Evolutionary conservation across 2,329 filamentous ascomycete genomes (phyloP).

Genomic region (Fusarium lyarnte): DNA sequence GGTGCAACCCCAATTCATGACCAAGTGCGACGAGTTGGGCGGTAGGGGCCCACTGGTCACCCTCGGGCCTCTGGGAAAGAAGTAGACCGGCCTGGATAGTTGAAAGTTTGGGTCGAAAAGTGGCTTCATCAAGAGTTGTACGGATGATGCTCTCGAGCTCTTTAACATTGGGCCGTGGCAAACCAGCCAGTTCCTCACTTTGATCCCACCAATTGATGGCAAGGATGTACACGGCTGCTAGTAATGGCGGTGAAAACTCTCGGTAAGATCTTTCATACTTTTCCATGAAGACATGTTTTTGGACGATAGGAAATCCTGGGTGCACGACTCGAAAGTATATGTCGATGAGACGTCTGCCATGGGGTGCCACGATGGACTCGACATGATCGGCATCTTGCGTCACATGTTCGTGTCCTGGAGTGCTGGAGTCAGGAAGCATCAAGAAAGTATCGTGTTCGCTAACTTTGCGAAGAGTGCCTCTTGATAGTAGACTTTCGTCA

Average conservation of each 20-base stretch:
- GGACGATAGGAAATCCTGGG: slow-evolving; percentile 82
- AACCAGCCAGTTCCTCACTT: slow-evolving; percentile 70
- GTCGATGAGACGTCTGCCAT: slow-evolving; percentile 80
- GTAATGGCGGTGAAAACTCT: slow-evolving; percentile 78
- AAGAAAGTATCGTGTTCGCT: slow-evolving; percentile 82
- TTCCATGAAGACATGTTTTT: slow-evolving; percentile 82
- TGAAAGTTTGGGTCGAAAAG: slow-evolving; percentile 83
- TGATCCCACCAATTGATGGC: slow-evolving; percentile 90
- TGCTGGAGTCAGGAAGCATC: slow-evolving; percentile 78
- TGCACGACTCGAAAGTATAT: slow-evolving; percentile 85
- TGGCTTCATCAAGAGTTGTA: slow-evolving; percentile 76
- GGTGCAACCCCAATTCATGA: slow-evolving; percentile 88
- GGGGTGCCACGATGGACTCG: slow-evolving; percentile 77
- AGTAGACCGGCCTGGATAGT: slow-evolving; percentile 81
- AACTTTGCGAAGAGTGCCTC: slow-evolving; percentile 77
- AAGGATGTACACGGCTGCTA: slow-evolving; percentile 85
- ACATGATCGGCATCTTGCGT: slow-evolving; percentile 75
- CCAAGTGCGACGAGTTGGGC: slow-evolving; percentile 87
- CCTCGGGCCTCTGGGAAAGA: slow-evolving; percentile 77
- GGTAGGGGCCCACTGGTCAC: slow-evolving; percentile 84
- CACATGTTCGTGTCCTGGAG: slow-evolving; percentile 76
- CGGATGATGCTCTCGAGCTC: slow-evolving; percentile 79
- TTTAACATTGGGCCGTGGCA: slow-evolving; percentile 75
- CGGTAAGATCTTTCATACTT: slow-evolving; percentile 78
- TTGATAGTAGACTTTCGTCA: slow-evolving; percentile 79